Evolutionary conservation across 331 rosid species (phyloP).

Genomic region (Ulmus americana): DNA sequence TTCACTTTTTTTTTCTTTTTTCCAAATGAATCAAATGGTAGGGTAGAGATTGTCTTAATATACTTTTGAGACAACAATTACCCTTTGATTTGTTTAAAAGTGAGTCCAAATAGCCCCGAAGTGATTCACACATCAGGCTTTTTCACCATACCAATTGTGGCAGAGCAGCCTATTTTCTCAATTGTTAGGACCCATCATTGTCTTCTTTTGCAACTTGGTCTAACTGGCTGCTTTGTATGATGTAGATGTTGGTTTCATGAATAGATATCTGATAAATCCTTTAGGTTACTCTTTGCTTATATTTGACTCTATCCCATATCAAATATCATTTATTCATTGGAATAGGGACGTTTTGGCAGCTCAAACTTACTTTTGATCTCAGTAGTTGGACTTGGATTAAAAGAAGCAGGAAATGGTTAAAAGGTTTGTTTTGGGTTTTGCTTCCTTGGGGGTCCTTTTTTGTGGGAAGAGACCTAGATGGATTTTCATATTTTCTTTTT

Average conservation of each 20-base stretch:
- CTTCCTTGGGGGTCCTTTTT: slow-evolving; percentile 12
- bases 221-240: not conserved
- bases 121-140: no score
- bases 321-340: not conserved
- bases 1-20: no score
- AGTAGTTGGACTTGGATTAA: slow-evolving; percentile 27
- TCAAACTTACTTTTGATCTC: slow-evolving; percentile 21
- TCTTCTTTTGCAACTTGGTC: not conserved
- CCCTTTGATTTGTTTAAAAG: no score
- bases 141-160: no score
- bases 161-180: not conserved
- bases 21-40: no score
- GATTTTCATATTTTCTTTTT: slow-evolving; percentile 15
- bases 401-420: slow-evolving; percentile 83
- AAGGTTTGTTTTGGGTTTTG: slow-evolving; percentile 41
- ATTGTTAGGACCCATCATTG: not conserved
- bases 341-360: slow-evolving; percentile 21
- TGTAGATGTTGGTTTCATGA: not conserved
- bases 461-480: slow-evolving; percentile 3
- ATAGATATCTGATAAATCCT: no score
- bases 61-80: no score
- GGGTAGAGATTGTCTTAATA: no score
- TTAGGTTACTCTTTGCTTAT: not conserved
- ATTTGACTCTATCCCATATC: not conserved
- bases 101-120: no score